phyloP scores from a whole-genome alignment of 495 filamentous ascomycete genomes.

The Xanthoparmelia taractica region DNA sequence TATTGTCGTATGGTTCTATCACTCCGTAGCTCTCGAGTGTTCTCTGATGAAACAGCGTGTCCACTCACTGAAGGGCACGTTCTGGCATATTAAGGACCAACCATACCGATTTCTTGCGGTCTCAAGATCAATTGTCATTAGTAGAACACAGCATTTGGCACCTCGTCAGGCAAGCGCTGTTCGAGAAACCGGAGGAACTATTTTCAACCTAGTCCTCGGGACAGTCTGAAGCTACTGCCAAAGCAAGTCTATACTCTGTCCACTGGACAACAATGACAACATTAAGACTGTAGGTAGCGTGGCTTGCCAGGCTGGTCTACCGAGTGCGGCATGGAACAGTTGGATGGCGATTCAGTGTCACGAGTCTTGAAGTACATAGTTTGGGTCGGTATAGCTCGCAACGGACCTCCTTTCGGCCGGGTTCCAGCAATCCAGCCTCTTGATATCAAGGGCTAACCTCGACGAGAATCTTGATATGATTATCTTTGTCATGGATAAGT shows the following conservation, averaged over 20 bases:
- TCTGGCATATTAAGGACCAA: not conserved
- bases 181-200: not conserved
- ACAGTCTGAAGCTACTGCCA: not conserved
- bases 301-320: not conserved
- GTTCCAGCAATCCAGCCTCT: not conserved
- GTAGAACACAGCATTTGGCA: not conserved
- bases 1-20: not conserved
- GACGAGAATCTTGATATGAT: slow-evolving; percentile 49
- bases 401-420: not conserved
- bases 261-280: not conserved
- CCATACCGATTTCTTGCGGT: not conserved
- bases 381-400: not conserved
- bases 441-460: slow-evolving; percentile 24
- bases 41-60: not conserved
- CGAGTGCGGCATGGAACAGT: not conserved
- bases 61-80: not conserved
- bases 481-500: too few species aligned
- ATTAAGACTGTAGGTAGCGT: not conserved
- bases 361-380: not conserved
- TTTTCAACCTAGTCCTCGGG: not conserved
- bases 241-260: not conserved
- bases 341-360: not conserved
- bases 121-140: not conserved
- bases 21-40: not conserved
- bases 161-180: not conserved